These are phyloP conservation scores for Triadica sebifera DNA, from an alignment of 345 rosid species.

Conservation along the genomic window DNA sequence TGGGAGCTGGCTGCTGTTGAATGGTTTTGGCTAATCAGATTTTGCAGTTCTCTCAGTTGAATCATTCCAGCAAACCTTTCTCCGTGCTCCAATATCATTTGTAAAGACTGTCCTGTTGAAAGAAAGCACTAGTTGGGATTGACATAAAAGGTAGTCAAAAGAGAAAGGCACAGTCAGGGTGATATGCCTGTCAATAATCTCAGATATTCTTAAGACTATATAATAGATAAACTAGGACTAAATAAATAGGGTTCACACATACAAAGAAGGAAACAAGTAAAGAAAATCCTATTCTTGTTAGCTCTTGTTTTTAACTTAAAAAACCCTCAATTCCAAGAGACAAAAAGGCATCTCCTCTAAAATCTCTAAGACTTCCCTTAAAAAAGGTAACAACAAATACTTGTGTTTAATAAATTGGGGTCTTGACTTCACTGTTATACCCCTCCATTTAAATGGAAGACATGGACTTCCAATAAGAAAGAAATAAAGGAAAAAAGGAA, in stretches of 20 bases:
- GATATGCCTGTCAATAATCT: too few relatives aligned
- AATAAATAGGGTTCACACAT: too few relatives aligned
- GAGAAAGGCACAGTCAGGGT: too few relatives aligned
- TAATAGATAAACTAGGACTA: too few relatives aligned
- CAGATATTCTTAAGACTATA: too few relatives aligned
- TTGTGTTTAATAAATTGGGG: background rate
- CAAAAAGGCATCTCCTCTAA: background rate
- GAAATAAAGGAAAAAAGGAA: too few relatives aligned
- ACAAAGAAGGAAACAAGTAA: background rate
- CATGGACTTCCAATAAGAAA: background rate
- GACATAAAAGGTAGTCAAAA: background rate
- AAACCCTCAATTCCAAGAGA: background rate
- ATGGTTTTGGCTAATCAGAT: slow-evolving; percentile 56
- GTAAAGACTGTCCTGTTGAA: slow-evolving; percentile 70
- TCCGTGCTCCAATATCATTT: slow-evolving; percentile 79
- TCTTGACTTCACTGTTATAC: background rate
- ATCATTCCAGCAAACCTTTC: slow-evolving; percentile 91
- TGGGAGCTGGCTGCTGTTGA: slow-evolving; percentile 42
- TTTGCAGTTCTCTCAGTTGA: slow-evolving; percentile 84
- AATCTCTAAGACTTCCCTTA: background rate
- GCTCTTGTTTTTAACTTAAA: too few relatives aligned
- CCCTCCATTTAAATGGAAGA: background rate
- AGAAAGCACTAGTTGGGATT: slow-evolving; percentile 15
- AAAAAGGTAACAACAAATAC: background rate
- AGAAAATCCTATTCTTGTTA: background rate